Evolutionary conservation across 1,139 yeast species (phyloP), one percentile per base, ranked within the genome.

Genomic region (Pichia sp.): DNA sequence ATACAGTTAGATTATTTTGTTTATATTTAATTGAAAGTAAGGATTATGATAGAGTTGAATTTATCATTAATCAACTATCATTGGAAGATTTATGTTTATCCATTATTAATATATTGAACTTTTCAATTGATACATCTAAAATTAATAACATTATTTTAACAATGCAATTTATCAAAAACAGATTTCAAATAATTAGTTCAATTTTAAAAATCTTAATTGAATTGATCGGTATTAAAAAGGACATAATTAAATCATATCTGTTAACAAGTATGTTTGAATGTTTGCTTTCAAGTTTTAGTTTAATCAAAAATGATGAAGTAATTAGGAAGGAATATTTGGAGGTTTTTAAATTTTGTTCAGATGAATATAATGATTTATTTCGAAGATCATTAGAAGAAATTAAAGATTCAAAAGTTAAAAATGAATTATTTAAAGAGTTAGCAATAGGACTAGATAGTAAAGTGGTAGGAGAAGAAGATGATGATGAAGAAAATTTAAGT

Each of bases 101-200:
- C 1, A 48, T 65, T 1, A 54, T 53, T 3, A 55, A 58, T 16
- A 53, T 59, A 9, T 45, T 66, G 8, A 50, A 34, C 19, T 50
- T 52, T 31, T 59, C 63, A 10, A 46, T 57, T 22, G 66, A 66
- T 53, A 56, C 64, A 2, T 60, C 67, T 1, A 60, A 58, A 18
- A 53, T 59, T 8, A 60, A 60, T 19, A 64, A 65, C 44, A 55
- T 63, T 14, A 59, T 58, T 29, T 29, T 67, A 19, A 62, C 67
- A 0, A 59, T 66, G 53, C 68, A 64, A 38, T 60, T 59, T 46
- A 60, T 62, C 30, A 65, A 64, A 44, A 49, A 63, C 52, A 61
- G 62, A 45, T 39, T 46, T 11, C 41, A 45, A 13, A 59, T 65
- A 27, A 48, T 64, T 46, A 44, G 53, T 10, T 54, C 61, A 1